Evolutionary conservation across 1,284 basidiomycete species (phyloP).

Genomic region (Cronartium ribicola): DNA sequence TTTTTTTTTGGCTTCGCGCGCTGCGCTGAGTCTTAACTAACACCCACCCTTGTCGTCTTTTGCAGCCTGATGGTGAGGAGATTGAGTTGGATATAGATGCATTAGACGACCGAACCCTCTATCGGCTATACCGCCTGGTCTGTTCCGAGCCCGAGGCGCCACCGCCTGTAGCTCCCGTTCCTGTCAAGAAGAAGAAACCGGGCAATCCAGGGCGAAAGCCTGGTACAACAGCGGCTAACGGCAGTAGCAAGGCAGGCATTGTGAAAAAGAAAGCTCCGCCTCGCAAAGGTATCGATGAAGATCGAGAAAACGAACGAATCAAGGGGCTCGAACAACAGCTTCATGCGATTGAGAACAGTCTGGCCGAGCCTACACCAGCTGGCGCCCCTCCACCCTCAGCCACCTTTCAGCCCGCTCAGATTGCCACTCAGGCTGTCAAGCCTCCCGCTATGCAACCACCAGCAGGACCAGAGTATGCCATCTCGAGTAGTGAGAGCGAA

Average conservation of each 20-base stretch:
- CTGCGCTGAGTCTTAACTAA: slow-evolving; percentile 11
- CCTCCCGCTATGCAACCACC: slow-evolving; percentile 2
- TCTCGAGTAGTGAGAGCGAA: slow-evolving; percentile 38
- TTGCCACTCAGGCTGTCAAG: not conserved
- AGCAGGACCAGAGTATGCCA: slow-evolving; percentile 36
- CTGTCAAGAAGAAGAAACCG: slow-evolving; percentile 19
- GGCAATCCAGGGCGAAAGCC: not conserved
- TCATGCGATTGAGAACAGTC: not conserved
- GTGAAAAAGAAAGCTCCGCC: slow-evolving; percentile 1
- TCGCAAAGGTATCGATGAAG: slow-evolving; percentile 35
- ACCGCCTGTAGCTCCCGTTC: slow-evolving; percentile 42
- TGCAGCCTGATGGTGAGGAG: slow-evolving; percentile 75
- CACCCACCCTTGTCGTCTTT: slow-evolving; percentile 41
- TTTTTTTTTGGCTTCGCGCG: not conserved
- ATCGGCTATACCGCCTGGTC: slow-evolving; percentile 89
- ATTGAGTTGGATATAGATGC: slow-evolving; percentile 94
- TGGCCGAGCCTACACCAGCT: not conserved
- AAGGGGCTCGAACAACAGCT: slow-evolving; percentile 15
- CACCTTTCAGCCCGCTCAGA: not conserved
- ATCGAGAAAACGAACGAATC: slow-evolving; percentile 18
- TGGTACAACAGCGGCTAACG: slow-evolving; percentile 11
- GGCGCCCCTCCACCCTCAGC: not conserved
- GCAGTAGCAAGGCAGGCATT: not conserved
- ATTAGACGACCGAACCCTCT: slow-evolving; percentile 73
- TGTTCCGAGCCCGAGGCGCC: slow-evolving; percentile 62